A percentile compares a stretch with the other conserved stretches of the same genome.
phyloP scores from a whole-genome alignment of 305 asterid genomes.

The Fraxinus latifolia region DNA sequence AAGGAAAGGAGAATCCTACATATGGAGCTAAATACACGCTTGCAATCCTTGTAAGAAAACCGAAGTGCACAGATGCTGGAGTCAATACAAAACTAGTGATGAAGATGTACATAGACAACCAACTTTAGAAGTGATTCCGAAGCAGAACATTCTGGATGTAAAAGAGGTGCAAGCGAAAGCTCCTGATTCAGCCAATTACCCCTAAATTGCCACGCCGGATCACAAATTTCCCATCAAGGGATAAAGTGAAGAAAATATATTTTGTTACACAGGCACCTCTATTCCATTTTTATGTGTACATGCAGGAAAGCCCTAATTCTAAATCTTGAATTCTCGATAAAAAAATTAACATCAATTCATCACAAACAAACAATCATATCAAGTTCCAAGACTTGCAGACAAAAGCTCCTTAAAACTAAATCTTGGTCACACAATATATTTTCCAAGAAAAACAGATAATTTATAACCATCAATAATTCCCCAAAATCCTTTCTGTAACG shows the following conservation, averaged over 20 bases:
- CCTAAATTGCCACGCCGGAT: background rate
- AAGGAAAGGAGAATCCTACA: background rate
- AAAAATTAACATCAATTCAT: background rate
- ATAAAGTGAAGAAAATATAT: background rate
- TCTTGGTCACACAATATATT: background rate
- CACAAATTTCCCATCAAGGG: background rate
- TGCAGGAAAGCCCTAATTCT: conserved; percentile 11
- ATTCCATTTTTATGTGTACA: background rate
- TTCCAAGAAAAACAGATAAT: conserved; percentile 2
- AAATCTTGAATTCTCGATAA: background rate
- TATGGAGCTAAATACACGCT: background rate
- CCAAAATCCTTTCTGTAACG: background rate
- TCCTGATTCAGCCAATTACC: background rate
- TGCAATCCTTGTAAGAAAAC: background rate
- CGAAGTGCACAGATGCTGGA: background rate
- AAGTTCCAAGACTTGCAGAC: conserved; percentile 4
- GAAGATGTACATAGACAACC: background rate
- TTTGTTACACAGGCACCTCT: background rate
- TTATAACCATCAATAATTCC: background rate
- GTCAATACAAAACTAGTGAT: background rate
- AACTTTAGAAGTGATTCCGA: background rate
- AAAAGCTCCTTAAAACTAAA: conserved; percentile 1
- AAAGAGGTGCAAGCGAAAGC: background rate
- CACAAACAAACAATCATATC: background rate
- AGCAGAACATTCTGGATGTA: background rate